Conservation (phyloP, 148 eudicot genomes). For the Cornus florida region DNA sequence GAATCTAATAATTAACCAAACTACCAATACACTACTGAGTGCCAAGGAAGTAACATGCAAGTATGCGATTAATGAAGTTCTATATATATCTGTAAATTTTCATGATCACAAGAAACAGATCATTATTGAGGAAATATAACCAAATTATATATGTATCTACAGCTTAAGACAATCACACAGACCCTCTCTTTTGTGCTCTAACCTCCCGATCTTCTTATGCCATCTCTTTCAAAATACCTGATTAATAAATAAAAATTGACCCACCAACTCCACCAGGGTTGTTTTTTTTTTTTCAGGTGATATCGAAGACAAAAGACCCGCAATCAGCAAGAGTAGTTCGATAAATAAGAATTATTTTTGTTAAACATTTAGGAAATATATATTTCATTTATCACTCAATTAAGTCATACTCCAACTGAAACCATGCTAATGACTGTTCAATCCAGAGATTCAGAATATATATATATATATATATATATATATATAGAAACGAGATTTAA, state of each 20-base stretch:
- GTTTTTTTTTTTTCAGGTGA: no score
- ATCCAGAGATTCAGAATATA: neutral
- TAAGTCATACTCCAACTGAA: neutral
- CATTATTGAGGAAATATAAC: neutral
- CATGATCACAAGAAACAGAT: neutral
- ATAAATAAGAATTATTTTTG: no score
- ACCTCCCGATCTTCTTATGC: neutral
- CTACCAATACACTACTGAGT: neutral
- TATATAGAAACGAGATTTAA: neutral
- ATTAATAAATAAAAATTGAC: no score
- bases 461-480: neutral
- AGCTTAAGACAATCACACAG: neutral
- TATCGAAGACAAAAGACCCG: no score
- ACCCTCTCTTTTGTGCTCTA: neutral
- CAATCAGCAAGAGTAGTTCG: no score
- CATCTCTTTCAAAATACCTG: neutral
- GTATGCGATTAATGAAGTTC: neutral
- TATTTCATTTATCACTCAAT: neutral
- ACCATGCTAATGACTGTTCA: neutral
- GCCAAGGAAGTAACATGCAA: neutral
- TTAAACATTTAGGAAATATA: no score
- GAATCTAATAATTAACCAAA: neutral
- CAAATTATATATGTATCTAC: neutral
- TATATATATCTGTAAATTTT: neutral
- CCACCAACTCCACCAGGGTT: no score